Conservation (phyloP, 169 alveolate species). For the Plasmodium blacklocki region DNA sequence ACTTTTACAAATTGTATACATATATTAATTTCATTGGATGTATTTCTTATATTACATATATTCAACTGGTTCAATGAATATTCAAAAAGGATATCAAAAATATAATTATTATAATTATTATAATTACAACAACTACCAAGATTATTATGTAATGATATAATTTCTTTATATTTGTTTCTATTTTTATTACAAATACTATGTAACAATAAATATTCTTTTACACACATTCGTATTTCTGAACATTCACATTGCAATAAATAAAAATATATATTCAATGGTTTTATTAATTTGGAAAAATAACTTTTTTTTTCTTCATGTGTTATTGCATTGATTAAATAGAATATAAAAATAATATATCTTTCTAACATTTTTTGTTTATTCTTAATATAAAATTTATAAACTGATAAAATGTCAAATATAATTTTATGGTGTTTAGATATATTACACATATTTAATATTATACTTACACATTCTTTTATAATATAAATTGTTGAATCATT, state of each 20-base stretch:
- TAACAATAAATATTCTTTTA: constrained; percentile 18
- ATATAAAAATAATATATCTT: constrained; percentile 44
- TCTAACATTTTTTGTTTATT: constrained; percentile 12
- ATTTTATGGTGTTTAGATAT: constrained; percentile 20
- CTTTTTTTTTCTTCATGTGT: constrained; percentile 6
- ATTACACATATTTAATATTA: constrained; percentile 28
- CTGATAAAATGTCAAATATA: constrained; percentile 19
- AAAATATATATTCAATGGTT: constrained; percentile 12
- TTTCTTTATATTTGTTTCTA: no score
- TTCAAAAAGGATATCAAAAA: no score
- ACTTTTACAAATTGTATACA: no score
- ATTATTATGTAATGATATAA: neutral
- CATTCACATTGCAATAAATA: constrained; percentile 16
- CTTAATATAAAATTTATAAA: constrained; percentile 39
- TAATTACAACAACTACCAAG: no score
- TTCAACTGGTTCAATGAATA: no score
- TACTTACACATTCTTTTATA: constrained; percentile 44
- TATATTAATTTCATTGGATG: no score
- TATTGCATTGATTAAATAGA: constrained; percentile 23
- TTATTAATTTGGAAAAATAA: constrained; percentile 16
- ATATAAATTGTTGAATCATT: constrained; percentile 44
- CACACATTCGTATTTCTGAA: constrained; percentile 25
- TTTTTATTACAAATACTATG: neutral
- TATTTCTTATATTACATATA: no score
- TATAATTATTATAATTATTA: no score